Evolutionary conservation across 495 filamentous ascomycete genomes (phyloP).

Genomic region (Talaromyces stipitatus): DNA sequence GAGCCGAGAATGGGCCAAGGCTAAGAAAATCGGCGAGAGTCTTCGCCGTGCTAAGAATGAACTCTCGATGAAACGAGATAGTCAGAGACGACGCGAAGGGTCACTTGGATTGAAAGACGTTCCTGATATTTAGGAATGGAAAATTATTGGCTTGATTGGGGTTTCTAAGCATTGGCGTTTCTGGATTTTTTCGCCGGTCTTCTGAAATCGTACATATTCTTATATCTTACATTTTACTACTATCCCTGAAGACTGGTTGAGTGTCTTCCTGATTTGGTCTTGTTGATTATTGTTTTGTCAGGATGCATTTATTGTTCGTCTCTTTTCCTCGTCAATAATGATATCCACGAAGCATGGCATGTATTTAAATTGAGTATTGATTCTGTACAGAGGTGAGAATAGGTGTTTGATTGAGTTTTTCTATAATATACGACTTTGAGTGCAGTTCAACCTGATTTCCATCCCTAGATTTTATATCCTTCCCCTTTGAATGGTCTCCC

Average conservation of each 20-base stretch:
- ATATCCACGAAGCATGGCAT: slow-evolving; percentile 7
- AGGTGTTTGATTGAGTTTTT: not conserved
- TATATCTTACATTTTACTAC: not conserved
- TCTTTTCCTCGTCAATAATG: not conserved
- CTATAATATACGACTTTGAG: not conserved
- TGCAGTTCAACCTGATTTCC: not conserved
- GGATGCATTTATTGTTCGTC: not conserved
- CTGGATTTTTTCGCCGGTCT: not conserved
- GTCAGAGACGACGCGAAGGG: not conserved
- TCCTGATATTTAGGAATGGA: not conserved
- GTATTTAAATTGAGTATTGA: not conserved
- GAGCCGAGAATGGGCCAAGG: slow-evolving; percentile 42
- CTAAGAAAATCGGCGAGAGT: slow-evolving; percentile 38
- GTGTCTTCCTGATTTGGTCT: not conserved
- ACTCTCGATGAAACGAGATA: slow-evolving; percentile 33
- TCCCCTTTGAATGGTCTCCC: not conserved
- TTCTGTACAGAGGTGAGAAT: not conserved
- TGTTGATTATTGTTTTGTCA: not conserved
- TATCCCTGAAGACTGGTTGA: not conserved
- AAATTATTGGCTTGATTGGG: not conserved
- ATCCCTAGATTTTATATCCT: not conserved
- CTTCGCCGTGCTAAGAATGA: slow-evolving; percentile 39
- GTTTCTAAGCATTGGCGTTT: too few relatives aligned
- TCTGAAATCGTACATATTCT: too few relatives aligned
- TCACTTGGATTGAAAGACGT: not conserved